Base-by-base conservation (phyloP, 2,329 filamentous ascomycete species). In the Capronia epimyces region DNA sequence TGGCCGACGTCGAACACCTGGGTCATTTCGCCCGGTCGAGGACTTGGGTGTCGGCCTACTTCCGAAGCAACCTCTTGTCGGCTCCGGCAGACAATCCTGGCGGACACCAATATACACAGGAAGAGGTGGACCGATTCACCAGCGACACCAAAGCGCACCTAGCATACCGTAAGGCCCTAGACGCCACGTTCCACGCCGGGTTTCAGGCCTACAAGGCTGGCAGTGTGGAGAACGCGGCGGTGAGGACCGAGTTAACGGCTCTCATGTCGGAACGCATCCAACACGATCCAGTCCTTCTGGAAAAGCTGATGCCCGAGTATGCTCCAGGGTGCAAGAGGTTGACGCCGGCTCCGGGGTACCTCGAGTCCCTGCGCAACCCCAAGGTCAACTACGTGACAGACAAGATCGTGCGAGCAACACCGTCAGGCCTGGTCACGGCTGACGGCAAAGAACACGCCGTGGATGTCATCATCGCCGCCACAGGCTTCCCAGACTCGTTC, bases 381-480 rank as follows among this genome's bases (percentile, higher is more conserved):
- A 64, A 65, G 32, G 62, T 63, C 18, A 45, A 55, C 9, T 53
- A 56, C 12, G 57, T 62, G 48, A 43, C 2, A 51, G 46, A 9
- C 39, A 37, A 10, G n/a, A 62, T 65, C 37, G 36, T 52, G 5
- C 18, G 46, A 2, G 44, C 62, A 32, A 53, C 51, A 9, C 29
- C 53, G n/a, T 54, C 56, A 1, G 60, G 57, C 2, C 65, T 71
- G 15, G 20, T 20, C 12, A 42, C 63, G 12, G 64, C 62, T 0
- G 66, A 68, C 31, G 65, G 66, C 7, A 56, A 57, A 13, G 64
- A 67, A 46, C 58, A 63, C 37, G 55, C 60, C 1, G 56, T 64
- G 2, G 66, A 70, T 34, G 58, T 65, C n/a, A 53, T 69, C 4
- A 63, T 67, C 24, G 69, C 66, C 40, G 67, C 67, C 5, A 69